A percentile compares a stretch with the other conserved stretches of the same genome.
phyloP scores from a whole-genome alignment of 495 filamentous ascomycete genomes.

The Rhizodiscina lignyota region DNA sequence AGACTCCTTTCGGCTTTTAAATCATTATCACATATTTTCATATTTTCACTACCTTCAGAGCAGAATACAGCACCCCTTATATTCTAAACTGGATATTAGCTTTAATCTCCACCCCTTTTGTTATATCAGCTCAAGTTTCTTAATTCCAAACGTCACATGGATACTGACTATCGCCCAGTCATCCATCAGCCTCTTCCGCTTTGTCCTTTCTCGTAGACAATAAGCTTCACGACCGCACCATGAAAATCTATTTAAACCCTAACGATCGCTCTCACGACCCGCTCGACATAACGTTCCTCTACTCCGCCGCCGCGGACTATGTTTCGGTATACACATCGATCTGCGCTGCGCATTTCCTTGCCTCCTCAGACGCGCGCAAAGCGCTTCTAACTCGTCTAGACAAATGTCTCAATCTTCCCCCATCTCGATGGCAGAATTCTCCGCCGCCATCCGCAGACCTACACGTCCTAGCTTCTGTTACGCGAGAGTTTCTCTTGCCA shows the following conservation, averaged over 20 bases:
- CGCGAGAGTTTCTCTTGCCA: constrained; percentile 14
- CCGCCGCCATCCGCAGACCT: constrained; percentile 36
- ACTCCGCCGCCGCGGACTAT: constrained; percentile 38
- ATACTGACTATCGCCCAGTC: too few relatives aligned
- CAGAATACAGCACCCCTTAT: too few relatives aligned
- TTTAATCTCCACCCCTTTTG: too few relatives aligned
- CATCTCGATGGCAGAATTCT: constrained; percentile 33
- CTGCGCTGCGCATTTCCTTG: constrained; percentile 38
- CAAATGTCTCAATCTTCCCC: constrained; percentile 24
- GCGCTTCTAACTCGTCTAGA: constrained; percentile 30
- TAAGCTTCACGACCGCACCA: constrained; percentile 32
- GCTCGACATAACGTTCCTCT: constrained; percentile 34
- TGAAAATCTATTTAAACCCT: constrained; percentile 36
- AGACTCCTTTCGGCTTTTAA: too few relatives aligned
- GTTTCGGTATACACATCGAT: constrained; percentile 35
- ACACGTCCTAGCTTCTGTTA: constrained; percentile 38
- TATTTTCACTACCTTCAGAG: too few relatives aligned
- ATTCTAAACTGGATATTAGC: too few relatives aligned
- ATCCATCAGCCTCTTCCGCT: too few relatives aligned
- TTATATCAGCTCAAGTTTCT: constrained; percentile 18
- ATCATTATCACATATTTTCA: too few relatives aligned
- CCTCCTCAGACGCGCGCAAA: constrained; percentile 27
- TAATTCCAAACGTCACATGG: too few relatives aligned
- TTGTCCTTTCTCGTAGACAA: constrained; percentile 36
- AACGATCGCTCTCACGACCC: constrained; percentile 28